A percentile compares a stretch with the other conserved stretches of the same genome.
These are phyloP conservation scores for Chalciporus piperatus DNA, from an alignment of 768 basidiomycete genomes.

Conservation along the genomic window DNA sequence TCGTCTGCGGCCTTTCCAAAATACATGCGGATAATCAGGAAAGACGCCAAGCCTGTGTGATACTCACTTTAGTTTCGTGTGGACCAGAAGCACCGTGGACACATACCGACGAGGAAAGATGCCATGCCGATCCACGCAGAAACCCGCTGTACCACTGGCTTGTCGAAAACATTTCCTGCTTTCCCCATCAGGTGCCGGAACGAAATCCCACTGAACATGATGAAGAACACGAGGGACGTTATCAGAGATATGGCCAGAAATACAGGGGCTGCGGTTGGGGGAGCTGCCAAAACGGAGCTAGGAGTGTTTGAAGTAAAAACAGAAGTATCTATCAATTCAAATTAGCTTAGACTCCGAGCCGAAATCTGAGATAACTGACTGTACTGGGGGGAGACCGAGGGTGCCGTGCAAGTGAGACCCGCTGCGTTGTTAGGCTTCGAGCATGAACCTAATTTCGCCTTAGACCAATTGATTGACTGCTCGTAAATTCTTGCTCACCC, in stretches of 20 bases:
- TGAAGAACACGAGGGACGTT: constrained; percentile 59
- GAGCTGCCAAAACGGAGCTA: constrained; percentile 52
- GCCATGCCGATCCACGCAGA: constrained; percentile 76
- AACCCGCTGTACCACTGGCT: constrained; percentile 51
- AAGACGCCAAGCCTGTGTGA: constrained; percentile 57
- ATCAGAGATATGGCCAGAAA: constrained; percentile 62
- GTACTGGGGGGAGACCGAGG: constrained; percentile 57
- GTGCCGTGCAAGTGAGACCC: constrained; percentile 50
- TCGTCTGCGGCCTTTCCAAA: constrained; percentile 77
- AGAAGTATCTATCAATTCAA: constrained; percentile 50
- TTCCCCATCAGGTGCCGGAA: constrained; percentile 65
- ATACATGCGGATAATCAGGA: constrained; percentile 75
- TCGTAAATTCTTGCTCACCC: constrained; percentile 39
- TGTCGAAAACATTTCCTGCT: constrained; percentile 48
- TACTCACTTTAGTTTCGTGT: not conserved
- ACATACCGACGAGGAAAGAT: constrained; percentile 70
- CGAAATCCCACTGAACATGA: constrained; percentile 62
- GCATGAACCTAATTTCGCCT: constrained; percentile 58
- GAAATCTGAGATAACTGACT: constrained; percentile 39
- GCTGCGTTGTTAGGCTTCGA: constrained; percentile 48
- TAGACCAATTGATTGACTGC: not conserved
- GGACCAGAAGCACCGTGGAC: not conserved
- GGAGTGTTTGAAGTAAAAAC: constrained; percentile 59
- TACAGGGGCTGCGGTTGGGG: constrained; percentile 56
- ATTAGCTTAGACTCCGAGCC: no score